Conservation (phyloP, 2,329 filamentous ascomycete genomes). For the Fusarium sarcochroum region DNA sequence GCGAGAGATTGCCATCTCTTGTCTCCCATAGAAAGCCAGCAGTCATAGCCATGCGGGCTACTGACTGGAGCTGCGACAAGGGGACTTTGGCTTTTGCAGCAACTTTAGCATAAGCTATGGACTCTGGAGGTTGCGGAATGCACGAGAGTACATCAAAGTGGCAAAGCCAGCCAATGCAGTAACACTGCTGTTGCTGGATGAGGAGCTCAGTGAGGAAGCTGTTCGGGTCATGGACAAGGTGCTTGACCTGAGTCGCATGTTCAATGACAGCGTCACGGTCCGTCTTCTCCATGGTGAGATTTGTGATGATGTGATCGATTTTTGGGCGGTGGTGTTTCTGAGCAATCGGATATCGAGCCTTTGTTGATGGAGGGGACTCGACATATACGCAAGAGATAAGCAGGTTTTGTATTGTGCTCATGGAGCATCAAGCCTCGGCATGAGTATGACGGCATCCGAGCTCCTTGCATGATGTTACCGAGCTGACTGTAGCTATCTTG, state of each 20-base stretch:
- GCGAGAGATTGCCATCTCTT: constrained; percentile 47
- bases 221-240: constrained; percentile 34
- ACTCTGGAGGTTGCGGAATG: constrained; percentile 13
- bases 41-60: constrained; percentile 56
- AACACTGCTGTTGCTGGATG: constrained; percentile 35
- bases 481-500: not conserved
- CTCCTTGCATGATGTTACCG: constrained; percentile 1
- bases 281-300: constrained; percentile 28
- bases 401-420: constrained; percentile 11
- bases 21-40: constrained; percentile 53
- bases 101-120: constrained; percentile 13
- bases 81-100: constrained; percentile 25
- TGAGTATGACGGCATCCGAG: constrained; percentile 18
- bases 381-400: not conserved
- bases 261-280: constrained; percentile 34
- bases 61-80: constrained; percentile 12
- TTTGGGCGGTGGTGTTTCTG: not conserved
- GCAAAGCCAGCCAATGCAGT: constrained; percentile 37
- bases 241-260: constrained; percentile 28
- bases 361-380: not conserved
- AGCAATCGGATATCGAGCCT: not conserved
- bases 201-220: constrained; percentile 36
- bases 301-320: not conserved
- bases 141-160: constrained; percentile 28
- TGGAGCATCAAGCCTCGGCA: not conserved